Conservation (phyloP, 208 protist genomes). For the Leishmania aethiopica region DNA sequence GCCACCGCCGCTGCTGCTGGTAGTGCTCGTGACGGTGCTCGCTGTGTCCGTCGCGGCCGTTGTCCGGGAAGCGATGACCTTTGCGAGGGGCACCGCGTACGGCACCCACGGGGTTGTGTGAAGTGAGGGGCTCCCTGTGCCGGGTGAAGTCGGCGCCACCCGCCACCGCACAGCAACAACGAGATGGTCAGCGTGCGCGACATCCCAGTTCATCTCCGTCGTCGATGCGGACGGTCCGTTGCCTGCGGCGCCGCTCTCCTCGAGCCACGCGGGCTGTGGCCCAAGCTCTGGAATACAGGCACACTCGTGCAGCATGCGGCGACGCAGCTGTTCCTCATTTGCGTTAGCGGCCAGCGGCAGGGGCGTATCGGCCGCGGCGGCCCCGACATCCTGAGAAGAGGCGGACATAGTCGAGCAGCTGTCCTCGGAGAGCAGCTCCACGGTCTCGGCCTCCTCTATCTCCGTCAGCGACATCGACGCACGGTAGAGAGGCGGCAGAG, state of each 20-base stretch:
- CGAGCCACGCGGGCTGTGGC: constrained; percentile 4
- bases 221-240: background rate
- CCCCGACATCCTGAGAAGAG: background rate
- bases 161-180: constrained; percentile 19
- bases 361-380: background rate
- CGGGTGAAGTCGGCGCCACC: background rate
- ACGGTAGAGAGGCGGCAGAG: background rate
- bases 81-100: constrained; percentile 3
- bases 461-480: background rate
- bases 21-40: background rate
- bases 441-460: constrained; percentile 23
- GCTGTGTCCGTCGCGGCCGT: constrained; percentile 1
- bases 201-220: background rate
- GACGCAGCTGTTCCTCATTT: constrained; percentile 11
- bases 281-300: constrained; percentile 10
- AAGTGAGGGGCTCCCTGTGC: background rate
- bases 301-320: constrained; percentile 5
- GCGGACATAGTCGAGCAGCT: constrained; percentile 27
- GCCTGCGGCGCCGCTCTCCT: background rate
- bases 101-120: constrained; percentile 24
- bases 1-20: constrained; percentile 7
- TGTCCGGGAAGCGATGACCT: background rate
- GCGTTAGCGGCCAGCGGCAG: background rate
- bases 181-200: constrained; percentile 6
- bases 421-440: constrained; percentile 26